Base-by-base conservation (phyloP, 495 filamentous ascomycete genomes). In the Penicillium pulvis region DNA sequence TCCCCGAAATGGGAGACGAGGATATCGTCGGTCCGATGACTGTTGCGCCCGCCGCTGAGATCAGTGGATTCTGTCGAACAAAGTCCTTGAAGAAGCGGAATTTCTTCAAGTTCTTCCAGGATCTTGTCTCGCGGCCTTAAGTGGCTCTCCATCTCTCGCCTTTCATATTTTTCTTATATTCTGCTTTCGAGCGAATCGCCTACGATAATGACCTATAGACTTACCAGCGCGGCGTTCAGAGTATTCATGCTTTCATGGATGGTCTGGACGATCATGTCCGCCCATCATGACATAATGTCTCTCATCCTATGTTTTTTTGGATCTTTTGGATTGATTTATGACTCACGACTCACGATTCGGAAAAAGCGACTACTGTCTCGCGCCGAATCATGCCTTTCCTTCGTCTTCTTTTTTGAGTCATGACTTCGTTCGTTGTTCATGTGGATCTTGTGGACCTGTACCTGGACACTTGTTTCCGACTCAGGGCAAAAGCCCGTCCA, bases 1-100 rank as follows among this genome's bases (percentile, higher is more conserved):
- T 96, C 62, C 91, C 90, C 26, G 85, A 89, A 58, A 82, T 93
- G 49, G 92, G 90, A 28, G 91, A 96, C 62, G 87, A 91, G 54
- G 91, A 95, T 68, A 94, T 96, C 57, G 91, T 97, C 14, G 93
- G 92, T 1, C 92, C 93, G 4, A 97, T 97, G 93, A 84, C 70
- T 30, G 75, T 78, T 44, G 70, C 71, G 17, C 71, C 77, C n/a
- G 69, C 76, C 11, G 59, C 65, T 10, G 65, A 66, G 49, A 59
- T 63, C 31, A 45, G 64, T 12, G 69, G 71, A 17, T 61, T 56
- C 3, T 76, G 70, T 52, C 72, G 70, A 8, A 53, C 60, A 30
- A 70, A 60, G 20, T 73, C 74, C 3, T 48, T 72, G 49, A 79
- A 66, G 62, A 76, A 80, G 61, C 71, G 75, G 43, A 76, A 53